Conservation (phyloP, 495 filamentous ascomycete genomes). For the Penicillium pancosmium region DNA sequence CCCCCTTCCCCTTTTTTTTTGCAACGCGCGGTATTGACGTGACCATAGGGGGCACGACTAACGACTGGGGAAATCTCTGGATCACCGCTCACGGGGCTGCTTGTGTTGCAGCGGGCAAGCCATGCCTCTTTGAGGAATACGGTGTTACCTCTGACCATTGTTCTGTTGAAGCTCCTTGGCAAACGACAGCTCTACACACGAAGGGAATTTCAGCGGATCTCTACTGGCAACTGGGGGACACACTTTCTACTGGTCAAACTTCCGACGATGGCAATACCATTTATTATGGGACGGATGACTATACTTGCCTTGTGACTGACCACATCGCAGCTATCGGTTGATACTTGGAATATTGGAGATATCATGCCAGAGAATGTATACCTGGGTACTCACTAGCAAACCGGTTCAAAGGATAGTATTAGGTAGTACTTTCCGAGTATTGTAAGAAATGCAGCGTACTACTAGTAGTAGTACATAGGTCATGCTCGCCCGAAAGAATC, state of each 20-base stretch:
- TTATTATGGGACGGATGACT: constrained; percentile 58
- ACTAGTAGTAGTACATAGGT: too few species aligned
- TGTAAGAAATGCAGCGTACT: too few species aligned
- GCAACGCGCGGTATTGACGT: not conserved
- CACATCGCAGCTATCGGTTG: constrained; percentile 54
- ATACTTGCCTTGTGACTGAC: constrained; percentile 57
- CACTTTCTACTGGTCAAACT: constrained; percentile 57
- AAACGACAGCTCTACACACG: constrained; percentile 52
- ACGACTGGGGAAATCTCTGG: constrained; percentile 58
- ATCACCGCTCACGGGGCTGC: constrained; percentile 60
- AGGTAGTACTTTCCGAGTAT: too few species aligned
- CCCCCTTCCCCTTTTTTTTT: not conserved
- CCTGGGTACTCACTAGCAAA: too few species aligned
- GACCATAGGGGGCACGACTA: constrained; percentile 39
- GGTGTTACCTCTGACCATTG: constrained; percentile 50
- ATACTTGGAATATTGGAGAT: not conserved
- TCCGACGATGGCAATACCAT: constrained; percentile 65
- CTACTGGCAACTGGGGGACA: constrained; percentile 69
- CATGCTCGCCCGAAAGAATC: too few species aligned
- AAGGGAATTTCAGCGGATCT: constrained; percentile 58
- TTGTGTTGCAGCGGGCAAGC: constrained; percentile 60
- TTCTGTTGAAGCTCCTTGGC: constrained; percentile 58
- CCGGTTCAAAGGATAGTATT: too few species aligned
- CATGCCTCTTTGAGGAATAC: constrained; percentile 72
- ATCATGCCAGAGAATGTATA: too few species aligned